Evolutionary conservation across 1,284 basidiomycete genomes (phyloP), one percentile per base, ranked within the genome.

Genomic region (Taiwanofungus camphoratus): DNA sequence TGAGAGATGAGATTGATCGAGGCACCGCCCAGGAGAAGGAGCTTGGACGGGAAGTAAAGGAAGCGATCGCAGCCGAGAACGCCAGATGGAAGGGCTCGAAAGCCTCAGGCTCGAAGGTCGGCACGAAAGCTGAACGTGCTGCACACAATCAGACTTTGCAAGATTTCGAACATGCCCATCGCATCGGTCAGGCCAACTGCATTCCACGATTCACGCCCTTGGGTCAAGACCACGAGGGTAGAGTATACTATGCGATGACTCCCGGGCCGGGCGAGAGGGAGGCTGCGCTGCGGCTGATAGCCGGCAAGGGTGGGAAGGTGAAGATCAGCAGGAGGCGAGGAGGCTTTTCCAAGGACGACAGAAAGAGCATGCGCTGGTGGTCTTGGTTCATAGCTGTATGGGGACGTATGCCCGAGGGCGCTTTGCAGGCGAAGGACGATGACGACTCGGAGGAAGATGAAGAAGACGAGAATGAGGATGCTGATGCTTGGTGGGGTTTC

Each of bases 341-440:
- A 9, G 53, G 64, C 3, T 64, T 69, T n/a, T 69, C 68, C 3
- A 58, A 64, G 33, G 71, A 73, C 11, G 74, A 78, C 18, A 64
- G 76, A 24, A 56, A 58, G 23, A 58, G 64, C 30, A 64, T 80
- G 59, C 69, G 59, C 47, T 69, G 74, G 27, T 88, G 84, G 84
- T 69, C 77, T 1, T 86, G 80, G 79, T 81, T 85, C 57, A 53
- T 88, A n/a, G 77, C 73, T 1, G 79, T 87, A 0, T 84, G 76
- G 73, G 85, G 85, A 0, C 71, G 60, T 55, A 71, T 66, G 47
- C 78, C 79, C 7, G 57, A 58, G 13, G 54, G 50, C 21, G 62
- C 58, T 3, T 43, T 43, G 20, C 61, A 63, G 11, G 52, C 56
- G 19, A 50, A 50, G 42, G 31, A 36, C 48, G 52, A 45, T 15